Conservation (phyloP, 2,329 filamentous ascomycete species). For the Scleromitrula shiraiana region DNA sequence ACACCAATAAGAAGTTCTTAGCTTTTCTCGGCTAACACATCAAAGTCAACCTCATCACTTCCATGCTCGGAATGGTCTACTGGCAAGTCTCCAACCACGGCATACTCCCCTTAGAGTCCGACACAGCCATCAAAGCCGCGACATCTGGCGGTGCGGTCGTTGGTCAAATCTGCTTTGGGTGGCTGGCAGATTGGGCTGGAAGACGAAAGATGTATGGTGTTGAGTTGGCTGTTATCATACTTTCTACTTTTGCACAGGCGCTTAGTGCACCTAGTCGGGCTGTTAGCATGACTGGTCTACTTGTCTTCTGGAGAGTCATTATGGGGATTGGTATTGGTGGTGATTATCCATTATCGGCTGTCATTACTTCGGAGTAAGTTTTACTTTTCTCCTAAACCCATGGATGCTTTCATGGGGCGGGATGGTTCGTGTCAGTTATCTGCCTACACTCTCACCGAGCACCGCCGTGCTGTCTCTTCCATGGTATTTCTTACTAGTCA, state of each 20-base stretch:
- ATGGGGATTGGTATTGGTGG: slow-evolving; percentile 76
- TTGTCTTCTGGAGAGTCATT: slow-evolving; percentile 70
- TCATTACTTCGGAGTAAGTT: slow-evolving; percentile 60
- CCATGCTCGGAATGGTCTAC: slow-evolving; percentile 68
- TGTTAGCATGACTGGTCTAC: slow-evolving; percentile 49
- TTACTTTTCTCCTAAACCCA: not conserved
- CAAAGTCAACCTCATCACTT: slow-evolving; percentile 56
- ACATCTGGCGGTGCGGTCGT: slow-evolving; percentile 73
- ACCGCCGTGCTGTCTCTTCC: not conserved
- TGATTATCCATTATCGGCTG: slow-evolving; percentile 72
- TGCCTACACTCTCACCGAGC: not conserved
- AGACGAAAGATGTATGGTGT: slow-evolving; percentile 77
- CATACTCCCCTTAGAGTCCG: slow-evolving; percentile 53
- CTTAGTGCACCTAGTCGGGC: slow-evolving; percentile 53
- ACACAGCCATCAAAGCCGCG: slow-evolving; percentile 72
- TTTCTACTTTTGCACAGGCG: slow-evolving; percentile 60
- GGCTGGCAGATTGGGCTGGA: slow-evolving; percentile 67
- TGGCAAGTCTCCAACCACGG: slow-evolving; percentile 52
- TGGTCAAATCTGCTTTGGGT: slow-evolving; percentile 71
- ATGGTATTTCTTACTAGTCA: too few species aligned
- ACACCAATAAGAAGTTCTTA: too few species aligned
- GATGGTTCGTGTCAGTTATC: not conserved
- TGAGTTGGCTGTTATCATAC: slow-evolving; percentile 64
- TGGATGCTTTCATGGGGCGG: not conserved
- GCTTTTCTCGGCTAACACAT: too few species aligned